Evolutionary conservation across 768 basidiomycete species (phyloP).

Genomic region (Mycena galopus): DNA sequence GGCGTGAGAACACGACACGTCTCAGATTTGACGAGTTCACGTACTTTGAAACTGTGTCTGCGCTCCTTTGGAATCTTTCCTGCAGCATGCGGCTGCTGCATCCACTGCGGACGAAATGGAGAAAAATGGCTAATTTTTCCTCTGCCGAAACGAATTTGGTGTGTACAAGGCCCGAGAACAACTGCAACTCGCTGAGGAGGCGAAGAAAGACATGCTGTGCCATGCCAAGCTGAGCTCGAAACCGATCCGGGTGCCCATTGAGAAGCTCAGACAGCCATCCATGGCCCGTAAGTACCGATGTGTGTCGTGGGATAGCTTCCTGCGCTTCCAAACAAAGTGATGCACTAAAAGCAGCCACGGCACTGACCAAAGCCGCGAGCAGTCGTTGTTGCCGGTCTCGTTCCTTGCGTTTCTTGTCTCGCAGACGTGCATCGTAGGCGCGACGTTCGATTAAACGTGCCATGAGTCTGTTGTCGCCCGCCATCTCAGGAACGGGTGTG

Average conservation of each 20-base stretch:
- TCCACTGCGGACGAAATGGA: too few species aligned
- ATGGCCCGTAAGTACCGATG: conserved; percentile 38
- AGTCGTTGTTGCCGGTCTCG: background rate
- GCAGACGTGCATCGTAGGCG: background rate
- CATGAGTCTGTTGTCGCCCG: background rate
- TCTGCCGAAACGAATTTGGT: too few species aligned
- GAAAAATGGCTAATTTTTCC: too few species aligned
- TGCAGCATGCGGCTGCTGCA: too few species aligned
- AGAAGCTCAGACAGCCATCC: conserved; percentile 40
- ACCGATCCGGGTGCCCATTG: conserved; percentile 33
- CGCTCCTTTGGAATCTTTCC: too few species aligned
- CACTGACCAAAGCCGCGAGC: background rate
- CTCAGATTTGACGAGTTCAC: too few species aligned
- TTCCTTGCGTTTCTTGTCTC: background rate
- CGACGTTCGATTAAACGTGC: background rate
- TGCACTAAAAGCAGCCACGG: background rate
- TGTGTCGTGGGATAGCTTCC: conserved; percentile 27
- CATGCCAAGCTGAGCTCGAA: conserved; percentile 39
- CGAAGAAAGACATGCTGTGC: conserved; percentile 39
- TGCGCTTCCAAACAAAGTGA: background rate
- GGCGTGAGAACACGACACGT: too few species aligned
- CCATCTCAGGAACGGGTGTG: too few species aligned
- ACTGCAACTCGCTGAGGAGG: conserved; percentile 41
- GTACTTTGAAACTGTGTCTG: too few species aligned
- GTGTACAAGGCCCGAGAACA: conserved; percentile 22